A percentile compares a stretch with the other conserved stretches of the same genome.
These are phyloP conservation scores for Colletotrichum coccodes DNA, from an alignment of 2,329 filamentous ascomycete genomes.

Conservation along the genomic window DNA sequence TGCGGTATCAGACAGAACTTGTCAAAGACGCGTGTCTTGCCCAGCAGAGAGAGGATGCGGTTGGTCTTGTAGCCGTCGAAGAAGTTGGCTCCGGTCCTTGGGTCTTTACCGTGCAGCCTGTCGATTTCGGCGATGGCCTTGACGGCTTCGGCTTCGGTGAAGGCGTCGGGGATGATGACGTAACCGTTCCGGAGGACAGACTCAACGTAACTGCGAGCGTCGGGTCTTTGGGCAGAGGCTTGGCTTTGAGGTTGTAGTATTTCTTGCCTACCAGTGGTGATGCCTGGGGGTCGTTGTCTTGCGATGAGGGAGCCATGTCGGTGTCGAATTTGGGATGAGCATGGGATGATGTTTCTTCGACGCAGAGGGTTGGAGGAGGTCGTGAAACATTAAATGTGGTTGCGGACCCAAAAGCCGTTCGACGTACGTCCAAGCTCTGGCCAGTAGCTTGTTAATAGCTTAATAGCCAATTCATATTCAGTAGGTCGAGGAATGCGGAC, in stretches of 20 bases:
- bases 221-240: background rate
- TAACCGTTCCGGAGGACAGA: conserved; percentile 42
- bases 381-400: too few species aligned
- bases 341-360: too few species aligned
- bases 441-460: background rate
- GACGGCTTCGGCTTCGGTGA: conserved; percentile 20
- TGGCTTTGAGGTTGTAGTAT: conserved; percentile 1
- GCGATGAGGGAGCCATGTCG: background rate
- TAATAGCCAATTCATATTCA: background rate
- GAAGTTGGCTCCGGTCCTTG: conserved; percentile 42
- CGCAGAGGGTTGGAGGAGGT: background rate
- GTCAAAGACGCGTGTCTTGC: conserved; percentile 51
- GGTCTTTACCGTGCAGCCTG: conserved; percentile 21
- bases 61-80: conserved; percentile 50
- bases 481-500: background rate
- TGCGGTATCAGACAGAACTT: conserved; percentile 46
- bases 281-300: background rate
- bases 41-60: conserved; percentile 49
- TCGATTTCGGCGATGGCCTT: conserved; percentile 11
- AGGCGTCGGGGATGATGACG: conserved; percentile 45
- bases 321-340: accelerated
- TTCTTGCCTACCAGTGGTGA: background rate
- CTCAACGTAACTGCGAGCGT: conserved; percentile 18
- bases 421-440: background rate
- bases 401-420: background rate